Base-by-base conservation (phyloP, 2,329 filamentous ascomycete species). In the Colletotrichum sp. region DNA sequence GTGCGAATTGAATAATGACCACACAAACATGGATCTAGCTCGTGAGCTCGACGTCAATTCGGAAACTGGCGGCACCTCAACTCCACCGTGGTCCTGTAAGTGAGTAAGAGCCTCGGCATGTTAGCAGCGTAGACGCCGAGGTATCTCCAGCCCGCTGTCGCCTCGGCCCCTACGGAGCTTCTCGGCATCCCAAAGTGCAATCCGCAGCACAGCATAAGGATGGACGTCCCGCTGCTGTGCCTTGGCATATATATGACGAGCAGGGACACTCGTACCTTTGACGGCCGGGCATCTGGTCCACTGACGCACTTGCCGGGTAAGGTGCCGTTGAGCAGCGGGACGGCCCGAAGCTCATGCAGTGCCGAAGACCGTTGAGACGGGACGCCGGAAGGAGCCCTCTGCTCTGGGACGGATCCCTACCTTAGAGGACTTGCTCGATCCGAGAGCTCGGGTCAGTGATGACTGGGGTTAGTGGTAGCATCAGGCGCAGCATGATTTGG, bases 1-100 rank as follows among this genome's bases (percentile, higher is more conserved):
- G 69, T 74, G 69, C 66, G 55, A 74, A 71, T 58, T 38, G 62
- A 63, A 72, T 67, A 74, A 62, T 56, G 69, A 72, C 32, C 10
- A 74, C 43, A 66, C 8, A 55, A 7, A 14, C 30, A 32, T 52
- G 6, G n/a, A 52, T 12, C 43, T 52, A 3, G 43, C 3, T 52
- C 6, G 10, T 52, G n/a, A 52, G 43, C n/a, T 52, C n/a, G 1
- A 52, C n/a, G n/a, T 52, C 10, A 1, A 10, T 52, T 52, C 43
- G 43, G 43, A 3, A 52, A 52, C 43, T n/a, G 43, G n/a, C 43
- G 43, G n/a, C n/a, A 4, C 13, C 1, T 28, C 55, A 52, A 13
- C 43, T 52, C n/a, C n/a, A 48, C n/a, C n/a, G 2, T 2, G 6
- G n/a, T 21, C 43, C 43, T 52, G 43, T 12, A 21, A 24, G 43